These are phyloP conservation scores for Wickerhamiella occidentalis DNA, from an alignment of 805 yeast species.

Conservation along the genomic window DNA sequence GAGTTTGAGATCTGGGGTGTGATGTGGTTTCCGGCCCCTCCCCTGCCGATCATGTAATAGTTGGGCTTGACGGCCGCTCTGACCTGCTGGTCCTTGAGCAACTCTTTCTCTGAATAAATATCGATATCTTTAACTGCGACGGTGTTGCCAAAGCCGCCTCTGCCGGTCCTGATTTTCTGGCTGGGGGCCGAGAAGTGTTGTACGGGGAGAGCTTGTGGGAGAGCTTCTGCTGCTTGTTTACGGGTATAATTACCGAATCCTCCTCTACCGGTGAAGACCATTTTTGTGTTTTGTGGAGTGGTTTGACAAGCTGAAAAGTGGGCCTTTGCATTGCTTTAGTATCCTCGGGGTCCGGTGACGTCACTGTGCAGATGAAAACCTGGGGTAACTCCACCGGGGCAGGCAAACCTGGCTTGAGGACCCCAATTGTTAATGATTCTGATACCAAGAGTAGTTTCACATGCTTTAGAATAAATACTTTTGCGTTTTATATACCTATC, in stretches of 20 bases:
- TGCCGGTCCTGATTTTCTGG: conserved; percentile 28
- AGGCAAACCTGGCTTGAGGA: neutral
- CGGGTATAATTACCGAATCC: conserved; percentile 25
- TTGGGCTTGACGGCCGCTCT: conserved; percentile 26
- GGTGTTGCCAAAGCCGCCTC: conserved; percentile 32
- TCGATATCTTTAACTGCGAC: conserved; percentile 24
- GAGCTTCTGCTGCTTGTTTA: neutral
- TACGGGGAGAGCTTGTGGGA: conserved; percentile 26
- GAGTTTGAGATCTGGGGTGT: neutral
- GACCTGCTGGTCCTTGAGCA: conserved; percentile 24
- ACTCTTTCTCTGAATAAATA: conserved; percentile 26
- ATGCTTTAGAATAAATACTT: neutral
- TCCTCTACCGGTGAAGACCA: conserved; percentile 27
- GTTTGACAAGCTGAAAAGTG: neutral
- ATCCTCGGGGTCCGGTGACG: conserved; percentile 1
- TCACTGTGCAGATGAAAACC: conserved; percentile 7
- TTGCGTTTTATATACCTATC: neutral
- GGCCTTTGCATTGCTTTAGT: neutral
- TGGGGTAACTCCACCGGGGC: conserved; percentile 1
- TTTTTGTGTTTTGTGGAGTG: neutral
- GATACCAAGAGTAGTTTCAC: too few relatives aligned
- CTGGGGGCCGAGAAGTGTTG: conserved; percentile 27
- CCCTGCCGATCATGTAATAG: conserved; percentile 29
- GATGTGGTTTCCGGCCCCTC: conserved; percentile 29
- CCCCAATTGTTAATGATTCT: neutral